Evolutionary conservation across 305 asterid species (phyloP), one percentile per base, ranked within the genome.

Genomic region (Striga hermonthica): DNA sequence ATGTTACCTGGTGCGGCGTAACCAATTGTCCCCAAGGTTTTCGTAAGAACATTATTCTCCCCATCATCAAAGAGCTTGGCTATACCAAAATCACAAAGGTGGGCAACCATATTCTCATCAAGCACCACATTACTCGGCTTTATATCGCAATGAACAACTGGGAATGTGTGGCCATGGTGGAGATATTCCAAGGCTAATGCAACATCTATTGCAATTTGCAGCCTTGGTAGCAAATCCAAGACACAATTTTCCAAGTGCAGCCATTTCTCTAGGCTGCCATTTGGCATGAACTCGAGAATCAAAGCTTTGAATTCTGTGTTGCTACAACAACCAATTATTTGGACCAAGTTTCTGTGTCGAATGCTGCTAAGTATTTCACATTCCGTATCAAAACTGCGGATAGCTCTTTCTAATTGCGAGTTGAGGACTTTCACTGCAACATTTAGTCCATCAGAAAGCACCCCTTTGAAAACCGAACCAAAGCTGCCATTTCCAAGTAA

Each of bases 1-100:
- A 22, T 37, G 13, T 11, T 5, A 75, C 80, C 83, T 75, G 82
- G 82, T 64, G 82, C 78, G 13, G 61, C 68, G 39, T 80, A 2
- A 50, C 57, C 57, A 15, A 50, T 50, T 7, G 57, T 50, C 7
- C 34, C 57, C 31, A 22, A 40, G 45, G 45, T 40, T 40, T 40
- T 40, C 9, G 45, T 40, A 5, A 5, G 45, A 40, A 48, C 55
- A 14, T 2, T 13, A 48, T 6, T 13, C 31, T 48, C 28, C 16
- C 55, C 55, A 3, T 48, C 22, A 1, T 48, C 55, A 9, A 50
- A 50, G 9, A 14, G 31, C 57, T 50, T 50, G 9, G 57, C 45
- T 40, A 40, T 40, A 1, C 45, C 45, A 9, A 40, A 40, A 40
- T 40, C 45, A 40, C 45, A 40, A 3, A 40, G 45, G 31, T 22